Base-by-base conservation (phyloP, 1,139 yeast genomes). In the Kurtzmaniella quercitrusa region DNA sequence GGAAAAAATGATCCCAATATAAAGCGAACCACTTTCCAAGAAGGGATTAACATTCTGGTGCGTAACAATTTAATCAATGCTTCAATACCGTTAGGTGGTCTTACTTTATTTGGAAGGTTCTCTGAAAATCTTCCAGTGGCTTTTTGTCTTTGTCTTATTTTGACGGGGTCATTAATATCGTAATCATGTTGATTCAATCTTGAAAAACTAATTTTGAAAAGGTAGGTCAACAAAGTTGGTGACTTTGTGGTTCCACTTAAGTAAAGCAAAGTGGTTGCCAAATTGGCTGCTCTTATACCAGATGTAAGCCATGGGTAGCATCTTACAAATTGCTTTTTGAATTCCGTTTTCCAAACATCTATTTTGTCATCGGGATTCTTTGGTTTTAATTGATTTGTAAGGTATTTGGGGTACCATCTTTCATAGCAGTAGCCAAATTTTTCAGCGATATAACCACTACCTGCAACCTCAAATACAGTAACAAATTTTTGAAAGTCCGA, bases 361-460 rank as follows among this genome's bases (percentile, higher is more conserved):
- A 58, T 50, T 43, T 54, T 50, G 35, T 74, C 38, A 40, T 60
- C 53, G 1, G 67, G 60, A 21, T 71, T 73, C 14, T 50, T 49
- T 2, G 62, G 57, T 9, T 53, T 54, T 37, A 76, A 58, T 47
- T 72, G 76, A 41, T 74, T 68, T 40, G 84, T 72, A 39, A 82
- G 60, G 45, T 72, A 70, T 45, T 78, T 74, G 1, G 91, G 86
- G 49, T 78, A 72, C 57, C 87, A 68, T 40, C 73, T 66, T 47
- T 87, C 94, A 57, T 82, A 83, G 45, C 78, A 62, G 16, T 78
- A 74, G 47, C 84, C 86, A 41, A 86, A 64, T 55, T 88, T 88
- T 47, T 82, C 91, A 43, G 68, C 70, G 14, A 88, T 14, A 53
- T 89, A 93, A 0, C 93, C 84, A 1, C 79, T 59, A 0, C 87